Evolutionary conservation across 1,139 yeast species (phyloP), one percentile per base, ranked within the genome.

Genomic region (Protomyces pachydermus): DNA sequence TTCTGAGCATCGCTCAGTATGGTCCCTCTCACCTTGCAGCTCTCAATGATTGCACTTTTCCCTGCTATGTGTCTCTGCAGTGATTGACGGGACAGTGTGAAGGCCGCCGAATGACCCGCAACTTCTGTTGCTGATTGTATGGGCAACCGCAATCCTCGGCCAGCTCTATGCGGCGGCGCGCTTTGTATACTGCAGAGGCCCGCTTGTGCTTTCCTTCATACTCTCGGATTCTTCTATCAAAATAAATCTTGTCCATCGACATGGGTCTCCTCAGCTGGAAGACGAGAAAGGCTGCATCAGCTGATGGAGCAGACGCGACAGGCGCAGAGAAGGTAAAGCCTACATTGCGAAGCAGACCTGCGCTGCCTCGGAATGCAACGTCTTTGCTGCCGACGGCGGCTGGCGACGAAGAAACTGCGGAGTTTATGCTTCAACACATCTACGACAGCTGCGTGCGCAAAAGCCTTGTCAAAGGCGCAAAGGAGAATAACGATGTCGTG

Each of bases 371-470:
- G 14, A 16, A 14, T 4, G 37, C 53, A 9, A 28, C 53, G 14
- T 50, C 53, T 14, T 23, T 50, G 28, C 34, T 50, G 53, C 53
- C 53, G 2, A 34, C 37, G 6, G 14, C 37, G n/a, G 37, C 37
- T 14, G 53, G 20, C 8, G 34, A 25, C 18, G 53, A 28, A 23
- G 37, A 28, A 2, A 32, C 34, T 14, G 37, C 53, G 2, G 34
- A 25, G 16, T 52, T 35, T 3, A 52, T 52, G 56, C 39, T 52
- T 4, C 42, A 32, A 34, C 56, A 52, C 32, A 32, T 52, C 34
- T 52, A 52, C 42, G 56, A 52, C 32, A 14, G 38, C 25, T 52
- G 56, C 25, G n/a, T 34, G n/a, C 39, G 56, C n/a, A 52, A 35
- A 16, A 45, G 56, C 45, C 32, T 25, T 14, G 9, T 52, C 42